Evolutionary conservation across 345 rosid genomes (phyloP), one percentile per base, ranked within the genome.

Genomic region (Eucalyptus sp.): DNA sequence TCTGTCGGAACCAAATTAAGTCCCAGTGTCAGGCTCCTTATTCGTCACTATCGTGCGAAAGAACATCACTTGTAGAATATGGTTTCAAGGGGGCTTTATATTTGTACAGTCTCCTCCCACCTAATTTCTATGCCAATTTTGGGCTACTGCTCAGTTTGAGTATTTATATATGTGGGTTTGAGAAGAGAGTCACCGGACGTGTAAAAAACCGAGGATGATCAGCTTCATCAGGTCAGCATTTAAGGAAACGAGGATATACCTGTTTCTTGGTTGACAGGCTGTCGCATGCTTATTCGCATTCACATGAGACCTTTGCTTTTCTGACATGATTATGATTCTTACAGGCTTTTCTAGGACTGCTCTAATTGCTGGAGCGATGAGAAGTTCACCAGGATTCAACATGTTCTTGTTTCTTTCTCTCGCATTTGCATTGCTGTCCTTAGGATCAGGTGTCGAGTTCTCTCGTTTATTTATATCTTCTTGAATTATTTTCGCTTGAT

Each of bases 141-240:
- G 46, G 79, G 85, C 87, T 44, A 12, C 25, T 31, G 22, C 44
- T 88, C 68, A 24, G 66, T 68, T 60, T 31, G 33, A 17, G 58
- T 50, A 31, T 27, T 89, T 66, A 90, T 86, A 56, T 22, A 56
- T 56, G 89, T 37, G 90, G 90, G 90, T 64, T 81, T 27, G 84
- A 89, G 90, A 64, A 88, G 90, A 91, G 46, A 18, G 46, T 37
- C 46, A 37, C 5, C 8, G 83, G 27, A 37, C 83, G 0, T 2
- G 76, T 37, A 18, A 5, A 52, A 18, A 71, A 10, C 81, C 6
- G 46, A 71, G 83, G 83, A 71, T 17, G 83, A 71, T 71, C 46
- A 71, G 83, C 46, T 43, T 37, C 46, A 71, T 37, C 27, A 37
- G 83, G 27, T 71, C 46, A 0, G 14, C 13, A 10, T 71, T 18